Conservation (phyloP, 768 basidiomycete genomes). For the Pluteus cervinus region DNA sequence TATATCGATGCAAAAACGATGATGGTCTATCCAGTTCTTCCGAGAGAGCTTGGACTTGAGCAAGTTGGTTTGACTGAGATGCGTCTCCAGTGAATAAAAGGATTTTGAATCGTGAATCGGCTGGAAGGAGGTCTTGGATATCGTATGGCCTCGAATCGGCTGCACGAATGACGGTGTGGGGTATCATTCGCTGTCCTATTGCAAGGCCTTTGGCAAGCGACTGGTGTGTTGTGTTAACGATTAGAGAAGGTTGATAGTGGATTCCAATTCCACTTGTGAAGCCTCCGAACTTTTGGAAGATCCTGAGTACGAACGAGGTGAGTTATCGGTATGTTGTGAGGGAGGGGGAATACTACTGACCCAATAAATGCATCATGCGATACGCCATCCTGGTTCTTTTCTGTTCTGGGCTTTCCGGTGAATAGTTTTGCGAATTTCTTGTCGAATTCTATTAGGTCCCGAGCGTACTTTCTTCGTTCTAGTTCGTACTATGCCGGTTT, state of each 20-base stretch:
- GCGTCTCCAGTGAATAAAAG: constrained; percentile 48
- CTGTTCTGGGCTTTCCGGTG: constrained; percentile 57
- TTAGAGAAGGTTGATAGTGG: constrained; percentile 41
- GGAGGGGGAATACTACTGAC: constrained; percentile 15
- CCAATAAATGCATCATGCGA: constrained; percentile 46
- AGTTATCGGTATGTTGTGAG: background rate
- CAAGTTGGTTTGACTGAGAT: background rate
- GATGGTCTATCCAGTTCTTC: too few species aligned
- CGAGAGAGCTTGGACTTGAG: background rate
- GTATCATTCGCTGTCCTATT: constrained; percentile 48
- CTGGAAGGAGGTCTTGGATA: constrained; percentile 46
- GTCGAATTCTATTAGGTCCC: constrained; percentile 71
- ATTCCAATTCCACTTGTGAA: constrained; percentile 53
- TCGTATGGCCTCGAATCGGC: constrained; percentile 46
- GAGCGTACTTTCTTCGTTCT: constrained; percentile 63
- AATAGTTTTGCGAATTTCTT: constrained; percentile 60
- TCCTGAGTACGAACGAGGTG: constrained; percentile 19
- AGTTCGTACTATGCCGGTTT: constrained; percentile 46
- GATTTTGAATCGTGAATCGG: constrained; percentile 50
- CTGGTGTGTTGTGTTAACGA: constrained; percentile 34
- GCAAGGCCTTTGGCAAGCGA: constrained; percentile 30
- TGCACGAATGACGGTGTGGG: constrained; percentile 41
- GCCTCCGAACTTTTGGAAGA: constrained; percentile 46
- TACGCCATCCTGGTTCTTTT: constrained; percentile 39
- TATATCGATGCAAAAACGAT: constrained; percentile 23